phyloP scores from a whole-genome alignment of 176 grass and related monocot species.

The Raddia guianensis region DNA sequence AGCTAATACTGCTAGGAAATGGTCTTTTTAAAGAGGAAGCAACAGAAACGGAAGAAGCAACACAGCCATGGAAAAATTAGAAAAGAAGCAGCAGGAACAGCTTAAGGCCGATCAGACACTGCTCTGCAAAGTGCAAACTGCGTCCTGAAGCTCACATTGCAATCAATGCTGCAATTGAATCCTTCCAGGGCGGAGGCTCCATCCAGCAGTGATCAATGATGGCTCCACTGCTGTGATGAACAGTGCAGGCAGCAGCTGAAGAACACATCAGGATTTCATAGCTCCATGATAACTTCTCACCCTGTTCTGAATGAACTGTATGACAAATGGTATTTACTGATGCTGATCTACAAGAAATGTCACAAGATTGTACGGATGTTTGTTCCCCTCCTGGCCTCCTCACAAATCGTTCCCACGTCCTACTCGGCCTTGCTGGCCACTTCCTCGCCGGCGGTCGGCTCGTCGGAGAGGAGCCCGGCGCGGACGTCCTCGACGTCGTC shows the following conservation, averaged over 20 bases:
- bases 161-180: not conserved
- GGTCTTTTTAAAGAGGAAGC: no score
- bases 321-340: not conserved
- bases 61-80: no score
- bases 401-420: not conserved
- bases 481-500: conserved; percentile 53
- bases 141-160: not conserved
- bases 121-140: no score
- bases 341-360: conserved; percentile 20
- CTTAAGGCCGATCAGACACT: no score
- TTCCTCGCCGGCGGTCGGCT: conserved; percentile 15
- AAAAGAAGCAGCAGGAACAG: no score
- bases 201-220: not conserved
- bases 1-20: no score
- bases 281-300: not conserved
- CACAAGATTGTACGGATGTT: not conserved
- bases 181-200: not conserved
- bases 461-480: conserved; percentile 48
- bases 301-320: conserved; percentile 6
- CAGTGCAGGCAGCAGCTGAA: not conserved
- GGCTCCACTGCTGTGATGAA: not conserved
- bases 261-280: not conserved
- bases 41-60: no score
- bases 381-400: not conserved
- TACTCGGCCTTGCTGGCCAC: conserved; percentile 35